Conservation (phyloP, 352 stramenopile genomes). For the Phytophthora idaei region DNA sequence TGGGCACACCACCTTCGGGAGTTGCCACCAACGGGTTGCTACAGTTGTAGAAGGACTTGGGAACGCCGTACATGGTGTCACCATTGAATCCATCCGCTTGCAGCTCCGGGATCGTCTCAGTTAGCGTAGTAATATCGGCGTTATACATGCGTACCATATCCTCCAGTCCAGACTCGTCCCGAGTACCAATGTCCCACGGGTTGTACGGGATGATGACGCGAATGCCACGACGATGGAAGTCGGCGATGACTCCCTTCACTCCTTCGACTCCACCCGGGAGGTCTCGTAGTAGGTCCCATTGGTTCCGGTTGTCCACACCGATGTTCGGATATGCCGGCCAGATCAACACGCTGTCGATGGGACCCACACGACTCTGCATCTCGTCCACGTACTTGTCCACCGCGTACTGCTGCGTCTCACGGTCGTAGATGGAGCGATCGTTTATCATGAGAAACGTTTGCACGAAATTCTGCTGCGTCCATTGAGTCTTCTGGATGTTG, state of each 20-base stretch:
- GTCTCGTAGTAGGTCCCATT: constrained; percentile 73
- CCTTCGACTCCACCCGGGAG: constrained; percentile 59
- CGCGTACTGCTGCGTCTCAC: constrained; percentile 61
- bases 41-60: constrained; percentile 83
- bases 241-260: constrained; percentile 49
- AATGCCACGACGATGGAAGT: constrained; percentile 66
- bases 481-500: constrained; percentile 62
- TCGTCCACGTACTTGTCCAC: constrained; percentile 69
- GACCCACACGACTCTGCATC: constrained; percentile 59
- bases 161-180: constrained; percentile 56
- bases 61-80: constrained; percentile 90
- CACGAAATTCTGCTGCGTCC: constrained; percentile 82
- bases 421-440: constrained; percentile 80
- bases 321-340: constrained; percentile 87
- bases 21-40: constrained; percentile 54
- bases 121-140: constrained; percentile 68
- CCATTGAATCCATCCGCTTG: constrained; percentile 85
- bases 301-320: constrained; percentile 84
- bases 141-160: constrained; percentile 71
- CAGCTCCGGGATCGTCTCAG: constrained; percentile 41
- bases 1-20: constrained; percentile 72
- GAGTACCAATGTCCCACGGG: constrained; percentile 82
- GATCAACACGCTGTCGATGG: constrained; percentile 82
- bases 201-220: constrained; percentile 86
- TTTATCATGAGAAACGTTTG: constrained; percentile 80